Evolutionary conservation across 495 filamentous ascomycete species (phyloP).

Genomic region (Aspergillus diversus): DNA sequence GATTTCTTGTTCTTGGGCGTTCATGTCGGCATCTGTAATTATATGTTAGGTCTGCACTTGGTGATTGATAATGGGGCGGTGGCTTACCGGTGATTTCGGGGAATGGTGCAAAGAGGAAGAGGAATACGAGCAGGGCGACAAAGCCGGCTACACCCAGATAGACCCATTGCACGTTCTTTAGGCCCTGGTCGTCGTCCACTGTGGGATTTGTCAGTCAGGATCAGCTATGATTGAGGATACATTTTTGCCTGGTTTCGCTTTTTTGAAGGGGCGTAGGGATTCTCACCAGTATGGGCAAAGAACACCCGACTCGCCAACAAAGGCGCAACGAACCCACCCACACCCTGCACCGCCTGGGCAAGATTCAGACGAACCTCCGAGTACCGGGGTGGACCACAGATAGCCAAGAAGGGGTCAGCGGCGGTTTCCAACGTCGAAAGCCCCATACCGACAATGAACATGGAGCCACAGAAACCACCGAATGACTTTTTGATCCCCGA

Average conservation of each 20-base stretch:
- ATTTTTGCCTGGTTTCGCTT: background rate
- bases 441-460: conserved; percentile 72
- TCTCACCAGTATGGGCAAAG: conserved; percentile 56
- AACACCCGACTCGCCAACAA: conserved; percentile 70
- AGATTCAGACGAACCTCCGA: conserved; percentile 72
- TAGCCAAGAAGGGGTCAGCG: conserved; percentile 72
- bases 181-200: conserved; percentile 45
- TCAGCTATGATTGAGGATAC: background rate
- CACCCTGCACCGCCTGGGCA: conserved; percentile 68
- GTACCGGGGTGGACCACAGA: conserved; percentile 68
- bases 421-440: conserved; percentile 73
- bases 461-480: conserved; percentile 68
- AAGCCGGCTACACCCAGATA: conserved; percentile 75
- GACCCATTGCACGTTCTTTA: conserved; percentile 70
- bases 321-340: conserved; percentile 64
- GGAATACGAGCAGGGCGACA: conserved; percentile 63
- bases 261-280: background rate
- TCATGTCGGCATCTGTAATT: conserved; percentile 52
- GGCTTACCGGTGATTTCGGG: conserved; percentile 64
- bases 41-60: conserved; percentile 27
- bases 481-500: conserved; percentile 63
- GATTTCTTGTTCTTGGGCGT: conserved; percentile 37
- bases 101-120: conserved; percentile 67
- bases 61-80: background rate
- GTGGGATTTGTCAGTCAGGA: background rate